Conservation (phyloP, 805 yeast species). For the Blastobotrys parvus region DNA sequence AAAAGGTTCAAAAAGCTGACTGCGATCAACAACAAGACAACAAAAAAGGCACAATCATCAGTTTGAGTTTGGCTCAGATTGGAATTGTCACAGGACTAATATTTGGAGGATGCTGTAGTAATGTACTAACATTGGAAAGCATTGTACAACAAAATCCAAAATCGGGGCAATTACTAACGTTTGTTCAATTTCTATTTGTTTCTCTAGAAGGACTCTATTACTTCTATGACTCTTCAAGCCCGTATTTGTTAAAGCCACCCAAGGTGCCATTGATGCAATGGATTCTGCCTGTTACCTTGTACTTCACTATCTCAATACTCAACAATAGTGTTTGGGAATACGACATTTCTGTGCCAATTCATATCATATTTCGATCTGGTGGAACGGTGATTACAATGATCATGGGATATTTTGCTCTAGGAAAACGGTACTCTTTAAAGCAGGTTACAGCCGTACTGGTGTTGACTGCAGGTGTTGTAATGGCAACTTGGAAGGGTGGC, state of each 20-base stretch:
- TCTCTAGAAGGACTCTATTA: slow-evolving; percentile 36
- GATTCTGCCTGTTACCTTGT: slow-evolving; percentile 40
- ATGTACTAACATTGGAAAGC: slow-evolving; percentile 54
- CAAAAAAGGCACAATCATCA: too few relatives aligned
- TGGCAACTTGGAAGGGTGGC: slow-evolving; percentile 24
- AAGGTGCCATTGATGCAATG: slow-evolving; percentile 31
- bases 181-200: slow-evolving; percentile 46
- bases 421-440: slow-evolving; percentile 36
- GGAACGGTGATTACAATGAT: slow-evolving; percentile 55
- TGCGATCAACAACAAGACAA: too few relatives aligned
- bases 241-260: slow-evolving; percentile 27
- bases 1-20: too few relatives aligned
- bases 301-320: slow-evolving; percentile 42
- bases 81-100: slow-evolving; percentile 30
- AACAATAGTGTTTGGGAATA: slow-evolving; percentile 53
- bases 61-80: background rate
- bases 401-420: slow-evolving; percentile 40
- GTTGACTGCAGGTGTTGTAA: slow-evolving; percentile 47
- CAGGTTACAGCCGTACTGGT: slow-evolving; percentile 46
- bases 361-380: slow-evolving; percentile 57
- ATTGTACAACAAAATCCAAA: slow-evolving; percentile 33
- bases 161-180: slow-evolving; percentile 48
- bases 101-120: slow-evolving; percentile 69
- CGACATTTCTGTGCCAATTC: slow-evolving; percentile 56
- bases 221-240: slow-evolving; percentile 29